Evolutionary conservation across 306 rosid species (phyloP), one percentile per base, ranked within the genome.

Genomic region (Glycine tomentella): DNA sequence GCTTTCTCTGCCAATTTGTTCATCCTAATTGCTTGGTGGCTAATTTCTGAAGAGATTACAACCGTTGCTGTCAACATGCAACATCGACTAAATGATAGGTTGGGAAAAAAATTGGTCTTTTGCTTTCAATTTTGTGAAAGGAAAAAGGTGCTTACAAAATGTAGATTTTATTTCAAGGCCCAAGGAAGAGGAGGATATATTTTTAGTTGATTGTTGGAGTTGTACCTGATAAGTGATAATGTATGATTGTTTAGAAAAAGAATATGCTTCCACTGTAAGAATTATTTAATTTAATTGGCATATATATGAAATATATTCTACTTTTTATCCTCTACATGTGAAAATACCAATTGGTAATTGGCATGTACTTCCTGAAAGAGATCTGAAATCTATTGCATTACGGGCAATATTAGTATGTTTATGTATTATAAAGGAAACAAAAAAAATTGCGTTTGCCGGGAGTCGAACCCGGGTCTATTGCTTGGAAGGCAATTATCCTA

Each of bases 381-480:
- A 34, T 34, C 38, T 34, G 38, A 34, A 34, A 4, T 34, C 38
- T 34, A 34, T 4, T 5, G 8, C 4, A 55, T 53, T 15, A 55
- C 4, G 31, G 31, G 31, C 5, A 5, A 0, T 53, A 53, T 14
- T 52, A 52, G 2, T 5, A 5, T 25, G 31, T 25, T 25, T 25
- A 25, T 20, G 20, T 20, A 20, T 20, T 20, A 25, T 0, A 25
- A 25, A 25, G 31, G 2, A 25, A 25, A 25, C 31, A 25, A 1
- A 25, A n/a, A n/a, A 25, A 2, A 0, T 25, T 25, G 85, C 86
- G 86, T 83, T 62, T 83, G 86, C n/a, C n/a, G n/a, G n/a, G n/a
- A n/a, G n/a, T n/a, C n/a, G n/a, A n/a, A n/a, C n/a, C n/a, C n/a
- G n/a, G n/a, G n/a, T n/a, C n/a, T n/a, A n/a, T n/a, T n/a, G n/a